phyloP scores from a whole-genome alignment of 768 basidiomycete genomes.

The Mycena kentingensis region DNA sequence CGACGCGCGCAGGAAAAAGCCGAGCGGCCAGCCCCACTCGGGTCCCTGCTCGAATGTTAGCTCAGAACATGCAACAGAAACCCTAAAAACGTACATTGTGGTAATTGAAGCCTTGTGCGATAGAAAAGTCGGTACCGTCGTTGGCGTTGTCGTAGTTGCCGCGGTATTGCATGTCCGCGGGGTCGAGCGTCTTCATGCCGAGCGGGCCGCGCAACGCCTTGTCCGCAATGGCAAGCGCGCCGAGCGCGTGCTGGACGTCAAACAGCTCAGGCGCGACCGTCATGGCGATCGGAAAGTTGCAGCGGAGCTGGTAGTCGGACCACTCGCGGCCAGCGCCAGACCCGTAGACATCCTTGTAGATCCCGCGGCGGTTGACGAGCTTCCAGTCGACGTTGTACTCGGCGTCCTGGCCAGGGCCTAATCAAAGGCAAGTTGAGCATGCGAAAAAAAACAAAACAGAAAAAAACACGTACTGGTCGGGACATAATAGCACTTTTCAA shows the following conservation, averaged over 20 bases:
- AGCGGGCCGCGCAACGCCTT: slow-evolving; percentile 80
- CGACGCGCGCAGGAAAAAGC: slow-evolving; percentile 94
- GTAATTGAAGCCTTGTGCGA: slow-evolving; percentile 95
- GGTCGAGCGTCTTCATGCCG: slow-evolving; percentile 95
- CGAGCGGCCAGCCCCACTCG: slow-evolving; percentile 94
- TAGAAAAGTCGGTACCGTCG: slow-evolving; percentile 76
- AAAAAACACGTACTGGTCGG: slow-evolving; percentile 60
- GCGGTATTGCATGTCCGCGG: slow-evolving; percentile 84
- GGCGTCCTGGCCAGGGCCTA: slow-evolving; percentile 72
- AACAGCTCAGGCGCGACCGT: slow-evolving; percentile 96
- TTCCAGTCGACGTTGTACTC: slow-evolving; percentile 69
- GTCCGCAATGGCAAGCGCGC: slow-evolving; percentile 80
- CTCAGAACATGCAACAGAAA: slow-evolving; percentile 21
- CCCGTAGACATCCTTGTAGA: slow-evolving; percentile 98
- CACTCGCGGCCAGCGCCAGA: slow-evolving; percentile 87
- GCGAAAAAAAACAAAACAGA: slow-evolving; percentile 1
- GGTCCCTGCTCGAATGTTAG: slow-evolving; percentile 60
- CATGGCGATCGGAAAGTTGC: slow-evolving; percentile 97
- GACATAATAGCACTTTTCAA: slow-evolving; percentile 90
- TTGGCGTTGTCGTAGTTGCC: slow-evolving; percentile 93
- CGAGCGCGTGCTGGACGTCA: slow-evolving; percentile 74
- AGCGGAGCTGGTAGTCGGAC: slow-evolving; percentile 95
- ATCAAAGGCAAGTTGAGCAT: slow-evolving; percentile 3
- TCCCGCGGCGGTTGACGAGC: slow-evolving; percentile 86
- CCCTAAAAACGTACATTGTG: slow-evolving; percentile 71